Evolutionary conservation across 305 asterid genomes (phyloP).

Genomic region (Fraxinus nigra): DNA sequence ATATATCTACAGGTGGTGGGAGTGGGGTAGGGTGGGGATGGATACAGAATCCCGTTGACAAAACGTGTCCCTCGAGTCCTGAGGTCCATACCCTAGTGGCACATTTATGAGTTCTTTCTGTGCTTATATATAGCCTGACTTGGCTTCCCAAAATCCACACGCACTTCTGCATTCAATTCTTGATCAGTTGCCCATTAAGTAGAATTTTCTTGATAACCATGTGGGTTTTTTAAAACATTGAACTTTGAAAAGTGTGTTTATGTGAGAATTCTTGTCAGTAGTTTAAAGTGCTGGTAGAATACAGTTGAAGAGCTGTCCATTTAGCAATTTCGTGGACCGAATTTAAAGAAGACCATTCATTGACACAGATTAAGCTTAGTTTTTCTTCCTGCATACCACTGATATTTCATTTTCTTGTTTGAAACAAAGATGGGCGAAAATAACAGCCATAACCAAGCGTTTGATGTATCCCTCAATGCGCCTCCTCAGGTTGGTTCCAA

Average conservation of each 20-base stretch:
- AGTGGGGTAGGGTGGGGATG: neutral
- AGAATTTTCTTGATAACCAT: neutral
- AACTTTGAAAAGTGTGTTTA: slow-evolving; percentile 35
- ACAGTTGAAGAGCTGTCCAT: slow-evolving; percentile 24
- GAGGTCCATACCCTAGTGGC: neutral
- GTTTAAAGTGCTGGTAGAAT: slow-evolving; percentile 27
- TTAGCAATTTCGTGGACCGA: neutral
- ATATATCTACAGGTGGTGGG: neutral
- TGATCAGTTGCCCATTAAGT: neutral
- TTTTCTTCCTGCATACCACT: neutral
- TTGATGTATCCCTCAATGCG: slow-evolving; percentile 47
- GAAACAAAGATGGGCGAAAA: slow-evolving; percentile 52
- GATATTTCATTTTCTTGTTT: neutral
- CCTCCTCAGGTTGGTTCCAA: slow-evolving; percentile 51
- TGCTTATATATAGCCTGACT: slow-evolving; percentile 29
- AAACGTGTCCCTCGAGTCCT: slow-evolving; percentile 17
- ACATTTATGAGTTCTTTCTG: neutral
- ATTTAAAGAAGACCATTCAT: slow-evolving; percentile 14
- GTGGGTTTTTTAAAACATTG: neutral
- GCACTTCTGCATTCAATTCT: neutral
- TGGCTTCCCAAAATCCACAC: neutral
- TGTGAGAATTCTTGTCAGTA: slow-evolving; percentile 17
- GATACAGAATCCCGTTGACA: slow-evolving; percentile 18
- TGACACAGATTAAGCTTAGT: neutral
- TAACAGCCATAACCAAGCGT: slow-evolving; percentile 32